Percentiles rank a stretch among this genome's conserved stretches.
Evolutionary conservation across 805 yeast genomes (phyloP).

Genomic region (Priceomyces castillae): DNA sequence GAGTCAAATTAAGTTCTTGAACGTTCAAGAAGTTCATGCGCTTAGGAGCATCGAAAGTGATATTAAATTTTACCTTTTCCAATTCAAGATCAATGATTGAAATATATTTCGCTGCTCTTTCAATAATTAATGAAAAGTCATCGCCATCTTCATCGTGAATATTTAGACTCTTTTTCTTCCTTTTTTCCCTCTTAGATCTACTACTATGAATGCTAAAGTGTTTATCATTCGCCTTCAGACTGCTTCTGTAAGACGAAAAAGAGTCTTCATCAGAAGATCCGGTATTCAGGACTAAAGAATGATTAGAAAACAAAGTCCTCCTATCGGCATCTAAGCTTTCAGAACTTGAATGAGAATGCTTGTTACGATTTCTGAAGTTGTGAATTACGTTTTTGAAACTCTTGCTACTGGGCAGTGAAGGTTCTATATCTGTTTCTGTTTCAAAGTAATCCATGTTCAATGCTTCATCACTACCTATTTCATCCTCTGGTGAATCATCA

Average conservation of each 20-base stretch:
- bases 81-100: constrained; percentile 38
- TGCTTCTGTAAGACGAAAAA: background rate
- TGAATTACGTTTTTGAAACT: constrained; percentile 9
- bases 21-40: constrained; percentile 70
- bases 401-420: background rate
- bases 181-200: constrained; percentile 3
- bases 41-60: constrained; percentile 78
- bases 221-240: constrained; percentile 1
- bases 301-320: constrained; percentile 1
- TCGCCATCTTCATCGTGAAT: constrained; percentile 19
- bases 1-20: constrained; percentile 60
- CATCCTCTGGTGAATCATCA: constrained; percentile 20
- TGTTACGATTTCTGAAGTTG: constrained; percentile 8
- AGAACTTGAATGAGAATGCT: background rate
- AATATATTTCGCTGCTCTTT: constrained; percentile 42
- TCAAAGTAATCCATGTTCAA: constrained; percentile 2
- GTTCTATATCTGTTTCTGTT: background rate
- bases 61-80: constrained; percentile 41
- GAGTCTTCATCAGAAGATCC: constrained; percentile 8
- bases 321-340: constrained; percentile 6
- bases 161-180: constrained; percentile 6
- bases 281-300: background rate
- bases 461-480: constrained; percentile 6
- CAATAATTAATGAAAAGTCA: constrained; percentile 40
- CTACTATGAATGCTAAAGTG: constrained; percentile 1